Conservation (phyloP, 495 filamentous ascomycete genomes). For the Aspergillus sclerotioniger region DNA sequence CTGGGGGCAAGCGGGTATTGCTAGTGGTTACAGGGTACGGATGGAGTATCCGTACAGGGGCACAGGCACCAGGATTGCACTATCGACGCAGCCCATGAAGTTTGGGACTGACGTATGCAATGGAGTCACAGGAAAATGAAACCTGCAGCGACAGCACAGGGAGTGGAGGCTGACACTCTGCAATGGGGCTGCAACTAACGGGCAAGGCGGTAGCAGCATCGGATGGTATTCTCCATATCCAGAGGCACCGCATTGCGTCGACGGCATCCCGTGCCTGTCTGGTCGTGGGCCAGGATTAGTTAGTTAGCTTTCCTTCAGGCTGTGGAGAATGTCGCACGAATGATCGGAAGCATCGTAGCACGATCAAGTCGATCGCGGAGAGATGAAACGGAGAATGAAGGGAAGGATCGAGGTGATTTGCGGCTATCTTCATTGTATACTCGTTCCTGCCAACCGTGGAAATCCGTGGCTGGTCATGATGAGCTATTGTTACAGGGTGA, state of each 20-base stretch:
- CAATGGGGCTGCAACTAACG: too few species aligned
- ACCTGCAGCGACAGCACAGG: slow-evolving; percentile 8
- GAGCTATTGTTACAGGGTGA: too few species aligned
- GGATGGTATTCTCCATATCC: neutral
- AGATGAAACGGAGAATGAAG: neutral
- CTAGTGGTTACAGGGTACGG: too few species aligned
- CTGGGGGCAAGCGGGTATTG: too few species aligned
- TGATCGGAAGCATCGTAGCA: neutral
- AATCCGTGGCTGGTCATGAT: too few species aligned
- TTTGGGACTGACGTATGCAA: neutral
- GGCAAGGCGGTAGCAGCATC: too few species aligned
- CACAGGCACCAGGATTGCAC: too few species aligned
- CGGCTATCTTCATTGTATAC: too few species aligned
- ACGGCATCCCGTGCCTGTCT: neutral
- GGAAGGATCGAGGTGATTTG: too few species aligned
- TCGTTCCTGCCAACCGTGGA: too few species aligned
- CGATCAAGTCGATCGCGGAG: neutral
- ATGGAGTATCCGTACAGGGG: too few species aligned
- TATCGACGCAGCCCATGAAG: neutral
- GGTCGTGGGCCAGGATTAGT: neutral
- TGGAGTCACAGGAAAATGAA: neutral
- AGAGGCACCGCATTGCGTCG: neutral
- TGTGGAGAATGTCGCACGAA: neutral
- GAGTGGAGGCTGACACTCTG: neutral
- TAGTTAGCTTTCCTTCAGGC: neutral